Conservation (phyloP, 2,329 filamentous ascomycete species). For the Stagonosporopsis cucurbitacearum region DNA sequence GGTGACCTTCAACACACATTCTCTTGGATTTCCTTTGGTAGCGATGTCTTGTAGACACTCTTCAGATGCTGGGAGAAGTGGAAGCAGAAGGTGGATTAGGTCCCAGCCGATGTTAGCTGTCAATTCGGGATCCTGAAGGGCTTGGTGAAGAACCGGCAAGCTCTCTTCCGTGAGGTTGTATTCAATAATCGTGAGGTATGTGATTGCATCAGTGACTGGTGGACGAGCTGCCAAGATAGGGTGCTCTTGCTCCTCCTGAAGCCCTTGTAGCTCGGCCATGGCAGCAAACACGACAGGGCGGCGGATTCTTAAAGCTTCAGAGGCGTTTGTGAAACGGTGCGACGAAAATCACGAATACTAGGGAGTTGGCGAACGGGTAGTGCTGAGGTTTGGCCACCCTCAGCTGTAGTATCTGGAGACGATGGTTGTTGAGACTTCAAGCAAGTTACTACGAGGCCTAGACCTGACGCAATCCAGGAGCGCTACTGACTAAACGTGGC, state of each 20-base stretch:
- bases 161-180: constrained; percentile 72
- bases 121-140: constrained; percentile 71
- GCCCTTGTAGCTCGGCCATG: constrained; percentile 43
- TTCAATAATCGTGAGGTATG: constrained; percentile 79
- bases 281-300: constrained; percentile 10
- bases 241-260: constrained; percentile 40
- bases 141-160: constrained; percentile 70
- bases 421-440: constrained; percentile 12
- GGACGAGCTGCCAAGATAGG: constrained; percentile 66
- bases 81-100: constrained; percentile 75
- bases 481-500: constrained; percentile 11
- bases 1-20: constrained; percentile 81
- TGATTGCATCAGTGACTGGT: constrained; percentile 71
- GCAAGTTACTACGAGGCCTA: constrained; percentile 9
- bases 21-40: constrained; percentile 77
- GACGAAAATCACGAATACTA: background rate
- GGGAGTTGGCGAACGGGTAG: background rate
- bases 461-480: constrained; percentile 22
- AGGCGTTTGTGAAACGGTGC: background rate
- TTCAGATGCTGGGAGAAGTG: constrained; percentile 69
- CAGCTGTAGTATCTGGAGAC: background rate
- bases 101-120: constrained; percentile 86
- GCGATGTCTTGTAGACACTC: constrained; percentile 76
- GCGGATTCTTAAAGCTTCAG: background rate
- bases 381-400: background rate